Evolutionary conservation across 2,329 filamentous ascomycete genomes (phyloP).

Genomic region (Pyrenochaeta sp.): DNA sequence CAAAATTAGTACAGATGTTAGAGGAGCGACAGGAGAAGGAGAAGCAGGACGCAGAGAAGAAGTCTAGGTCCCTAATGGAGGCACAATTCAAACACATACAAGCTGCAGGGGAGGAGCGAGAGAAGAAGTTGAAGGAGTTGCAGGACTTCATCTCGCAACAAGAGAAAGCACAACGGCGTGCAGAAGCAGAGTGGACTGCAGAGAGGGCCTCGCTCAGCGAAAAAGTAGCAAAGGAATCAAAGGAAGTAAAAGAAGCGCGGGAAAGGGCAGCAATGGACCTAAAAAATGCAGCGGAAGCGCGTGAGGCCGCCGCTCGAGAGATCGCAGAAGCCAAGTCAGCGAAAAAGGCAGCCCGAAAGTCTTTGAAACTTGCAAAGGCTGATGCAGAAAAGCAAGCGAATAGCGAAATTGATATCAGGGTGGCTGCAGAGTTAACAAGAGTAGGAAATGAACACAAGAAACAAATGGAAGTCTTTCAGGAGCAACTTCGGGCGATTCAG

Average conservation of each 20-base stretch:
- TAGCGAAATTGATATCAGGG: slow-evolving; percentile 11
- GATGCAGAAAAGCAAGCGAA: slow-evolving; percentile 8
- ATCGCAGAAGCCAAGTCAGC: slow-evolving; percentile 11
- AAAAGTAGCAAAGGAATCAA: slow-evolving; percentile 4
- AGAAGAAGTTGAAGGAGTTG: slow-evolving; percentile 4
- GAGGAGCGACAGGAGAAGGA: slow-evolving; percentile 12
- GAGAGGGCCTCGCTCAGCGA: slow-evolving; percentile 8
- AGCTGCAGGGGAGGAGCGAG: neutral
- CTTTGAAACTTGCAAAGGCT: slow-evolving; percentile 13
- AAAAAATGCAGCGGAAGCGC: slow-evolving; percentile 11
- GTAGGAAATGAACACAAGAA: slow-evolving; percentile 13
- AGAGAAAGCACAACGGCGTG: slow-evolving; percentile 2
- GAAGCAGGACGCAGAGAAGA: slow-evolving; percentile 4
- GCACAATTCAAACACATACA: slow-evolving; percentile 4
- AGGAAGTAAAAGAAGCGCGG: slow-evolving; percentile 13
- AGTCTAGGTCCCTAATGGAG: slow-evolving; percentile 5
- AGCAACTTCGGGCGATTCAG: slow-evolving; percentile 1
- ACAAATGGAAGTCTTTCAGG: slow-evolving; percentile 10
- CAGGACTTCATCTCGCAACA: slow-evolving; percentile 6
- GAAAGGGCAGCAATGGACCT: slow-evolving; percentile 6
- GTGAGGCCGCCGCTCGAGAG: slow-evolving; percentile 10
- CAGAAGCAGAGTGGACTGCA: slow-evolving; percentile 8
- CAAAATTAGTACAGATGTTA: slow-evolving; percentile 13
- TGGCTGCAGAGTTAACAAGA: slow-evolving; percentile 10
- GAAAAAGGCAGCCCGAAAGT: slow-evolving; percentile 13